Base-by-base conservation (phyloP, 2,329 filamentous ascomycete genomes). In the Bisporella sp. region DNA sequence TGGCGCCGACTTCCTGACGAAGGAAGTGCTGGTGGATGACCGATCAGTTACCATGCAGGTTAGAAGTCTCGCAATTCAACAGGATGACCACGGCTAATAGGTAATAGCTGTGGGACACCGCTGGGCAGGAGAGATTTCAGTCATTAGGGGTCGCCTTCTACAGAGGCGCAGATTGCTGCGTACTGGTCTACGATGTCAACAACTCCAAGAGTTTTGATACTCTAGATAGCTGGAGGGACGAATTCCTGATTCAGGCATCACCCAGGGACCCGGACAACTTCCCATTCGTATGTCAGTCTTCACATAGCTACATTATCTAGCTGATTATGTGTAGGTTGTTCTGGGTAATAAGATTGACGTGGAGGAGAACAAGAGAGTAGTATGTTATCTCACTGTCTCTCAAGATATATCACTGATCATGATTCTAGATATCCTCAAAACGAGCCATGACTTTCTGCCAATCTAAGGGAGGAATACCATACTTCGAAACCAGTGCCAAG, bases 201-300 rank as follows among this genome's bases (percentile, higher is more conserved):
- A 97, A 96, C 70, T 87, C 91, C 55, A 99, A 99, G 81, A 96
- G 90, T 69, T 99, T 99, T 70, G 93, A 99, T 69, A 95, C 92
- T 11, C 81, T 99, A 53, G 93, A 99, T 69, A 96, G 90, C 72
- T 99, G 93, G 93, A 81, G 93, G 64, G 93, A 99, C 67, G 93
- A 99, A 70, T 99, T 99, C 67, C 72, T 99, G 60, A 96, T 99
- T 61, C 93, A 99, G 72, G 93, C 93, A 5, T 96, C 89, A 59
- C 93, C 93, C 5, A 84, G 95, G 66, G 93, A 99, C 63, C 93
- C 93, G 1, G 91, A 96, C 68, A 96, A 87, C 70, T 99, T 99
- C 69, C 93, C 93, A 46, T 99, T 99, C 67, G 93, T 96, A 72
- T 70, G 86, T 74, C 41, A 3, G 6, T 39, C 8, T 13, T 28